Conservation (phyloP, 441 rosid genomes). For the Iberis amara region DNA sequence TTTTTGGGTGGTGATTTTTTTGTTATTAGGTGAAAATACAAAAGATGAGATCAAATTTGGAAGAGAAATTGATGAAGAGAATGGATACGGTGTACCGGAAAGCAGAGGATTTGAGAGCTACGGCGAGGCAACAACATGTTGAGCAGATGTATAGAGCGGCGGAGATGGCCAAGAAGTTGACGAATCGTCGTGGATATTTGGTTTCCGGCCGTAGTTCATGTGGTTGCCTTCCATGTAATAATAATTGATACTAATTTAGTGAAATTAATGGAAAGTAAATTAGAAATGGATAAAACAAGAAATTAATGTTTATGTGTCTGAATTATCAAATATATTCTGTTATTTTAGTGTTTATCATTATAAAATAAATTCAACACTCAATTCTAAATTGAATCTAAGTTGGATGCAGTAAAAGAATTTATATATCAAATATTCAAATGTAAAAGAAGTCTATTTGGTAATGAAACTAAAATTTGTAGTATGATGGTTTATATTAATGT, state of each 20-base stretch:
- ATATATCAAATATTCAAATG: too few species aligned
- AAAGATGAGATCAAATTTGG: conserved; percentile 76
- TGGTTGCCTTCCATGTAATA: conserved; percentile 69
- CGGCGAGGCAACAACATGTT: conserved; percentile 55
- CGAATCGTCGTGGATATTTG: conserved; percentile 33
- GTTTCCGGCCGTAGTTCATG: conserved; percentile 49
- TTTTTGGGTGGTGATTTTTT: not conserved
- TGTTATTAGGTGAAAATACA: conserved; percentile 91
- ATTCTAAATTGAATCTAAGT: not conserved
- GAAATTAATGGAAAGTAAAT: not conserved
- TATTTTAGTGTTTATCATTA: not conserved
- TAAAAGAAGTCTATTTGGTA: too few species aligned
- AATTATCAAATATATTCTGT: not conserved
- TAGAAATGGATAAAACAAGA: conserved; percentile 17
- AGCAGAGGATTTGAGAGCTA: conserved; percentile 77
- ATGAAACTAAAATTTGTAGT: too few species aligned
- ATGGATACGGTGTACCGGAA: conserved; percentile 64
- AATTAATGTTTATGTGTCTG: conserved; percentile 10
- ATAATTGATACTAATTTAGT: conserved; percentile 13
- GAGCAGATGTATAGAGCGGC: conserved; percentile 52
- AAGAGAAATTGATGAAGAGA: conserved; percentile 86
- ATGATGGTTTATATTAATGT: too few species aligned
- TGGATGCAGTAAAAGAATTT: too few species aligned
- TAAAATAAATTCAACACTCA: not conserved
- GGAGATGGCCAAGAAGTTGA: conserved; percentile 46